Evolutionary conservation across 345 rosid genomes (phyloP), one percentile per base, ranked within the genome.

Genomic region (Hevea brasiliensis): DNA sequence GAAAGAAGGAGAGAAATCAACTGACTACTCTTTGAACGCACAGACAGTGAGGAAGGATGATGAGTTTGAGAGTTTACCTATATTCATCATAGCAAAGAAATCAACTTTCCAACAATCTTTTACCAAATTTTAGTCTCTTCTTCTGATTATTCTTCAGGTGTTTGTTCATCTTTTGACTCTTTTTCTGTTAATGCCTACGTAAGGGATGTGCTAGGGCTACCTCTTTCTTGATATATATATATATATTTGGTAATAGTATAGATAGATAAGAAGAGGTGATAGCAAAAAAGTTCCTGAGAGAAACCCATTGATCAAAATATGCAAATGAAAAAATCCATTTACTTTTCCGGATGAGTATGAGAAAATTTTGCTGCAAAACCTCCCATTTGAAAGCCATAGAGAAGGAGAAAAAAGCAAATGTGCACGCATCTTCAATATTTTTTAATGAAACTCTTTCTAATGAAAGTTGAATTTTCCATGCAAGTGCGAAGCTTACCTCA

Each of bases 401-500:
- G 26, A 17, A 58, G 10, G 47, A 44, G 47, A 44, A 44, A 44
- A 15, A 47, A 47, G 15, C 15, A 47, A 15, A 13, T 13, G 37
- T 10, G 62, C 35, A 58, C 9, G n/a, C n/a, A n/a, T n/a, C n/a
- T n/a, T n/a, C n/a, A n/a, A n/a, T n/a, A n/a, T n/a, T n/a, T n/a
- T n/a, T n/a, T n/a, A n/a, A n/a, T n/a, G n/a, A n/a, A n/a, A n/a
- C n/a, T n/a, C n/a, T n/a, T n/a, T n/a, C n/a, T 47, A 47, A 13
- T 47, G 17, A 58, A 47, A 18, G 35, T 32, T 21, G 27, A 5
- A 42, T 47, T 68, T 11, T 60, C 35, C 64, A 68, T 76, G 77
- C 60, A 76, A 68, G 48, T 76, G 42, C 69, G 55, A 24, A 56
- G 51, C 80, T 72, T 74, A 80, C 77, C 77, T 48, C 74, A 65